These are phyloP conservation scores for Naegleria lovaniensis DNA, from an alignment of 208 protist genomes.

Conservation along the genomic window DNA sequence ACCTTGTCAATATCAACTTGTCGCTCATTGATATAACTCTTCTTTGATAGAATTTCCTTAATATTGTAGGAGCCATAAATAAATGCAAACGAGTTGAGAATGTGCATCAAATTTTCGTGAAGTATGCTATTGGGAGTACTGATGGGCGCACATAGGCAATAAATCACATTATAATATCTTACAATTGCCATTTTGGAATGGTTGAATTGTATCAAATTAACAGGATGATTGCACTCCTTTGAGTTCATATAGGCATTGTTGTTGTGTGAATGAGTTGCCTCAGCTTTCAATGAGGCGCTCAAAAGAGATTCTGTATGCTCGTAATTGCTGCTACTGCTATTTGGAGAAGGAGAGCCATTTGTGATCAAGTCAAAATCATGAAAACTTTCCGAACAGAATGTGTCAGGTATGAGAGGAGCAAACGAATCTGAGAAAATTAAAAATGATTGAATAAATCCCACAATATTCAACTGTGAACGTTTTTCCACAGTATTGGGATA, in stretches of 20 bases:
- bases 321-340: background rate
- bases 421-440: background rate
- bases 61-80: background rate
- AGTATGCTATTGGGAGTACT: background rate
- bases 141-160: background rate
- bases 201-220: background rate
- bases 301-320: background rate
- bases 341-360: background rate
- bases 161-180: background rate
- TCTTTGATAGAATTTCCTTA: background rate
- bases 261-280: background rate
- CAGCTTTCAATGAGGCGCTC: background rate
- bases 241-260: background rate
- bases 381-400: background rate
- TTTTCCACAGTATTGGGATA: background rate
- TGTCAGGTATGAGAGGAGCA: background rate
- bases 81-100: background rate
- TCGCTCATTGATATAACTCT: background rate
- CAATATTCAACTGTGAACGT: background rate
- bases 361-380: background rate
- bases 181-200: background rate
- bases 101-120: background rate
- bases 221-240: background rate
- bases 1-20: background rate
- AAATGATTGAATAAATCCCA: background rate